phyloP scores from a whole-genome alignment of 306 rosid species.

The Hylodesmum podocarpum region DNA sequence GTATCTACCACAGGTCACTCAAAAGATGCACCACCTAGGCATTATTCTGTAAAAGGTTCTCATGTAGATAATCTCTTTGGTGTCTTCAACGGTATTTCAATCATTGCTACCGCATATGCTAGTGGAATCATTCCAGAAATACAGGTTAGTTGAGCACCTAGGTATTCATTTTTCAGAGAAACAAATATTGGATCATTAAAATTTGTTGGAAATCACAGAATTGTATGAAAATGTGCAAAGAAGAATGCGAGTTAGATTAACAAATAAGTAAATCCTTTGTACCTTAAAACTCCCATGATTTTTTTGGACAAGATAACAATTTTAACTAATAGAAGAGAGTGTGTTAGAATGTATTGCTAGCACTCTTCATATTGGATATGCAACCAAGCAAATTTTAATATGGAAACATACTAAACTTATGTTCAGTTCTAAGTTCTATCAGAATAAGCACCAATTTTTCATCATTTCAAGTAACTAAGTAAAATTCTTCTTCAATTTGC shows the following conservation, averaged over 20 bases:
- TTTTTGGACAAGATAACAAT: too few relatives aligned
- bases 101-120: constrained; percentile 64
- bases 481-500: constrained; percentile 4
- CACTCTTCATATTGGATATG: too few relatives aligned
- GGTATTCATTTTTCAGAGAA: background rate
- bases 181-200: background rate
- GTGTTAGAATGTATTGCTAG: too few relatives aligned
- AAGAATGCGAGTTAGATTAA: too few relatives aligned
- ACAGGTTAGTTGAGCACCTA: constrained; percentile 49
- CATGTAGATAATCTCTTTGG: constrained; percentile 39
- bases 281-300: too few relatives aligned
- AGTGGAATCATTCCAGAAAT: constrained; percentile 87
- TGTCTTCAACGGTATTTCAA: constrained; percentile 69
- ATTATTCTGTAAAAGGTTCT: constrained; percentile 53
- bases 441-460: constrained; percentile 8
- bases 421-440: background rate
- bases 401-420: background rate
- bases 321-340: too few relatives aligned
- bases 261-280: too few relatives aligned
- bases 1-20: constrained; percentile 53
- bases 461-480: constrained; percentile 6
- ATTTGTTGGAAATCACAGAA: too few relatives aligned
- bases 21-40: constrained; percentile 45
- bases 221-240: too few relatives aligned
- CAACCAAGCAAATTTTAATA: background rate